Conservation (phyloP, 2,329 filamentous ascomycete species). For the Pseudofabraea citricarpa region DNA sequence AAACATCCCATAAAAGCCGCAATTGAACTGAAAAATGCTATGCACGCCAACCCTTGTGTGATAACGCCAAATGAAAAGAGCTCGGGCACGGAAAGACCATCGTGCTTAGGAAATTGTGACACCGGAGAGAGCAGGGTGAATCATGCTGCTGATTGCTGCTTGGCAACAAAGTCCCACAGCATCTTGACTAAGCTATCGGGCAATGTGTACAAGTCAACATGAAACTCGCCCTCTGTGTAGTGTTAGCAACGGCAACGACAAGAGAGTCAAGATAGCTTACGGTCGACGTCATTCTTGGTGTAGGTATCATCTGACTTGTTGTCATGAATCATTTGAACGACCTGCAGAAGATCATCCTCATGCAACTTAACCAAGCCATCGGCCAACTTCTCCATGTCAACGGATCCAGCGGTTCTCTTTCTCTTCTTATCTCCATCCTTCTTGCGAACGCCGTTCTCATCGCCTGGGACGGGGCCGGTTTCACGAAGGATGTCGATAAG, state of each 20-base stretch:
- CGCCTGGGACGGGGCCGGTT: conserved; percentile 78
- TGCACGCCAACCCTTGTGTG: too few relatives aligned
- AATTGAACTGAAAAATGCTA: too few relatives aligned
- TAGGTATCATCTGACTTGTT: conserved; percentile 93
- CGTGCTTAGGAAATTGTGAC: too few relatives aligned
- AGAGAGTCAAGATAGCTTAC: conserved; percentile 47
- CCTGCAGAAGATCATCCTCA: conserved; percentile 89
- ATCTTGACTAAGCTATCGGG: conserved; percentile 85
- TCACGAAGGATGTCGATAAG: conserved; percentile 75
- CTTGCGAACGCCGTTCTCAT: conserved; percentile 62
- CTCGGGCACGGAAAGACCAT: too few relatives aligned
- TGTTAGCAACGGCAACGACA: background rate
- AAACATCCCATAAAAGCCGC: too few relatives aligned
- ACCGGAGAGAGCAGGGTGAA: too few relatives aligned
- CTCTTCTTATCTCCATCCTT: conserved; percentile 70
- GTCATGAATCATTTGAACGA: conserved; percentile 97
- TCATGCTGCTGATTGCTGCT: background rate
- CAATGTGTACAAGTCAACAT: conserved; percentile 96
- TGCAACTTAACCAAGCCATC: conserved; percentile 83
- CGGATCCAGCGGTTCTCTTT: conserved; percentile 52
- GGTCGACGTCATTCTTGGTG: conserved; percentile 94
- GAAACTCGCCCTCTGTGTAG: conserved; percentile 81
- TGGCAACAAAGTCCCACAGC: conserved; percentile 79
- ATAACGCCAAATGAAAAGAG: too few relatives aligned
- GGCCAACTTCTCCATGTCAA: conserved; percentile 95